Conservation (phyloP, 345 rosid species). For the Jatropha curcas region DNA sequence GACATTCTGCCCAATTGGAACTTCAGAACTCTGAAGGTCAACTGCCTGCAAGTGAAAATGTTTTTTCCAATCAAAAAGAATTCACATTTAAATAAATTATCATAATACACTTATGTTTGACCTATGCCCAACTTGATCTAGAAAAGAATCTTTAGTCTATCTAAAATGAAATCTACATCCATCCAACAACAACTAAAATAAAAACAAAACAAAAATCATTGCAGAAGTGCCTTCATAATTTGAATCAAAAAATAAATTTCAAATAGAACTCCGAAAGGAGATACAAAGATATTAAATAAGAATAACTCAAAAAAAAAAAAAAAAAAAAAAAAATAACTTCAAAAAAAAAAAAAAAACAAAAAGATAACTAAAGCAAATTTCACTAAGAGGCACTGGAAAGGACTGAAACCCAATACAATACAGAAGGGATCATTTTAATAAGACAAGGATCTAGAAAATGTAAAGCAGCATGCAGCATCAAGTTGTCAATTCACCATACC, state of each 20-base stretch:
- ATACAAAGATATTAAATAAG: background rate
- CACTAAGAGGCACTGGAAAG: too few species aligned
- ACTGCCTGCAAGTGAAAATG: constrained; percentile 55
- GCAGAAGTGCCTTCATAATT: background rate
- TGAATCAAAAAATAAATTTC: background rate
- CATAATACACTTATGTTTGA: background rate
- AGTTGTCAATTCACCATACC: too few species aligned
- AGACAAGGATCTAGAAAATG: too few species aligned
- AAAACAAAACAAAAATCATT: background rate
- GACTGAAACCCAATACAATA: too few species aligned
- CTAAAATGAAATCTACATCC: background rate
- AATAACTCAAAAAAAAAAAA: too few species aligned
- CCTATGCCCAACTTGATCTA: background rate
- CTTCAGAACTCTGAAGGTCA: constrained; percentile 73
- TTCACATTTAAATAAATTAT: constrained; percentile 7
- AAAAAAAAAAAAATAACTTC: too few species aligned
- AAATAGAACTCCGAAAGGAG: background rate
- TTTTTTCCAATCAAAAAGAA: constrained; percentile 5
- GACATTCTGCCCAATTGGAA: constrained; percentile 30
- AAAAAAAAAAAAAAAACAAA: too few species aligned
- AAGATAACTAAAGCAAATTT: too few species aligned
- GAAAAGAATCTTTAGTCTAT: constrained; percentile 11
- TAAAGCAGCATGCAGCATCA: too few species aligned
- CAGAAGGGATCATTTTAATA: too few species aligned
- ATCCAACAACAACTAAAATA: background rate